Evolutionary conservation across 495 filamentous ascomycete genomes (phyloP).

Genomic region (Penicillium mononematosum): DNA sequence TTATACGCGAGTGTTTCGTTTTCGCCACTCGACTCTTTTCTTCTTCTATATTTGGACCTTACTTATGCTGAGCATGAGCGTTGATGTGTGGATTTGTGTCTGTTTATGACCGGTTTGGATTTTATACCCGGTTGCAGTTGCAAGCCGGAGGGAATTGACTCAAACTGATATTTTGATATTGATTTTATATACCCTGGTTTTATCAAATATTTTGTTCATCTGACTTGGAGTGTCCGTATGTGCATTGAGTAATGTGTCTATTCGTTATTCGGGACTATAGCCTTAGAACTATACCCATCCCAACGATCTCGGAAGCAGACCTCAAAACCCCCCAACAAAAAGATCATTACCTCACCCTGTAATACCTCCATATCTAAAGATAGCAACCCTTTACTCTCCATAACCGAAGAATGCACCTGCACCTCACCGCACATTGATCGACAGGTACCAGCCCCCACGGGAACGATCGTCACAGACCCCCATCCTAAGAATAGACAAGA

Average conservation of each 20-base stretch:
- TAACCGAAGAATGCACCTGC: background rate
- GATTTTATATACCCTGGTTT: constrained; percentile 26
- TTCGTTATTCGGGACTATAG: too few species aligned
- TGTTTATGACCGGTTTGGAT: background rate
- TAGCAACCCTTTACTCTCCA: background rate
- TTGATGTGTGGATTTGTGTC: constrained; percentile 14
- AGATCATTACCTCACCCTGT: background rate
- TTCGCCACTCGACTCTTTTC: constrained; percentile 5
- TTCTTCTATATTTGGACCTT: constrained; percentile 8
- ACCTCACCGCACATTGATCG: constrained; percentile 10
- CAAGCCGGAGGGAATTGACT: background rate
- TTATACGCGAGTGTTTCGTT: constrained; percentile 11
- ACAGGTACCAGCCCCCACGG: constrained; percentile 14
- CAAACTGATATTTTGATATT: background rate
- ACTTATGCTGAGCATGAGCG: constrained; percentile 22
- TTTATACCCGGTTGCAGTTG: background rate
- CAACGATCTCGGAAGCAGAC: background rate
- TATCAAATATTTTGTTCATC: constrained; percentile 10
- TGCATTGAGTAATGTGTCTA: background rate
- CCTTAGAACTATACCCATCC: background rate
- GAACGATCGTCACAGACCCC: background rate
- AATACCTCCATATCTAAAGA: constrained; percentile 1
- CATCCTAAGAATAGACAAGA: constrained; percentile 11
- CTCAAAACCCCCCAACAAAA: constrained; percentile 5
- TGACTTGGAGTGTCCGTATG: constrained; percentile 13